A percentile compares a stretch with the other conserved stretches of the same genome.
Evolutionary conservation across 2,329 filamentous ascomycete genomes (phyloP).

Genomic region (Trichoderma sp.): DNA sequence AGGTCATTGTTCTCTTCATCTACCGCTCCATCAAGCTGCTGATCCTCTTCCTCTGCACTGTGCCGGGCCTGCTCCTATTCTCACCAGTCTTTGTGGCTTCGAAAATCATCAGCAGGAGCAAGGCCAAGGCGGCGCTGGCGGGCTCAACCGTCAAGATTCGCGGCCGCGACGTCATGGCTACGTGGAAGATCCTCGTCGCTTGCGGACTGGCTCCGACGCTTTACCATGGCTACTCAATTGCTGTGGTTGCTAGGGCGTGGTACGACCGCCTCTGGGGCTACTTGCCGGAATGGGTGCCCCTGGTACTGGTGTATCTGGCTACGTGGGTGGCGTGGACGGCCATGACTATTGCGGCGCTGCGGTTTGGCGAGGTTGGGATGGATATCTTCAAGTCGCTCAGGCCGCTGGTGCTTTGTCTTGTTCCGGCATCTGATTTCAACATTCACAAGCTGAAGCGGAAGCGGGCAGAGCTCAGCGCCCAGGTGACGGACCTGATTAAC

Average conservation of each 20-base stretch:
- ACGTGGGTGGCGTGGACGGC: slow-evolving; percentile 79
- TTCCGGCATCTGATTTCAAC: slow-evolving; percentile 79
- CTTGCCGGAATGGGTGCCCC: slow-evolving; percentile 73
- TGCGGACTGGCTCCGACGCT: slow-evolving; percentile 77
- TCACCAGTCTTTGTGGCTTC: slow-evolving; percentile 82
- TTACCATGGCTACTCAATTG: slow-evolving; percentile 75
- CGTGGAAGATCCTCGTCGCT: slow-evolving; percentile 90
- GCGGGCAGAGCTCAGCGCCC: slow-evolving; percentile 69
- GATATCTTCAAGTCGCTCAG: slow-evolving; percentile 94
- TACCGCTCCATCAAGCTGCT: slow-evolving; percentile 77
- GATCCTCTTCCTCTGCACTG: slow-evolving; percentile 72
- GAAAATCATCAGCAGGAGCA: slow-evolving; percentile 76
- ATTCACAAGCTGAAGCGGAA: slow-evolving; percentile 72
- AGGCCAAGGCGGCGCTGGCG: slow-evolving; percentile 78
- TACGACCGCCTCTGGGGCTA: slow-evolving; percentile 79
- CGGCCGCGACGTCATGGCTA: slow-evolving; percentile 85
- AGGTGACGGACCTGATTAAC: slow-evolving; percentile 92
- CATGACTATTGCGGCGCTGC: slow-evolving; percentile 87
- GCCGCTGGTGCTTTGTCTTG: slow-evolving; percentile 79
- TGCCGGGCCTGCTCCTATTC: slow-evolving; percentile 85
- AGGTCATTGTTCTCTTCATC: slow-evolving; percentile 71
- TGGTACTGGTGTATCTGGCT: slow-evolving; percentile 70
- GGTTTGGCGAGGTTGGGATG: slow-evolving; percentile 98
- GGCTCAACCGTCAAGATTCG: slow-evolving; percentile 86
- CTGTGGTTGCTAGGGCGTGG: slow-evolving; percentile 74